Evolutionary conservation across 73 alveolate species (phyloP).

Genomic region (Uronychia binucleata): DNA sequence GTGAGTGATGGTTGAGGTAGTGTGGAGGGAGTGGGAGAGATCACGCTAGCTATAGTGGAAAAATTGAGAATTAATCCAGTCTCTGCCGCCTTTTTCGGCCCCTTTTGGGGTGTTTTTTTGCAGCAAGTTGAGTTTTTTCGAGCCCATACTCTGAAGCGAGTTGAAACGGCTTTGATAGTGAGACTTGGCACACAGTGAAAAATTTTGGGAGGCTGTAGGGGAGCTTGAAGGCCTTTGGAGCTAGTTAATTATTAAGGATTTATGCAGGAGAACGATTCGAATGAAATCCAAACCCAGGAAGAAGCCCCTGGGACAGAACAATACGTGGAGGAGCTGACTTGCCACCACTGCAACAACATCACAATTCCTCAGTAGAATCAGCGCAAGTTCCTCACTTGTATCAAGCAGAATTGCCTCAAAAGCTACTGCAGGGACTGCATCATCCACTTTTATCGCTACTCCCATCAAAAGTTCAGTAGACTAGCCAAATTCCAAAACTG

Average conservation of each 20-base stretch:
- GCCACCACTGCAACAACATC: neutral
- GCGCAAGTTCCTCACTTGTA: constrained; percentile 1
- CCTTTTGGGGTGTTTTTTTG: no score
- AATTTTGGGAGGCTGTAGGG: no score
- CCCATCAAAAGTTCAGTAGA: neutral
- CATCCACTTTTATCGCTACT: neutral
- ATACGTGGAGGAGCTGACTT: neutral
- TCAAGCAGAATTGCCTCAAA: neutral
- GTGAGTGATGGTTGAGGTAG: no score
- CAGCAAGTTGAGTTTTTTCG: no score
- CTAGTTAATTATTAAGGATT: neutral
- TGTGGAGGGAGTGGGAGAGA: no score
- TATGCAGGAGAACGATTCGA: neutral
- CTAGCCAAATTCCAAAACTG: neutral
- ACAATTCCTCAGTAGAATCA: neutral
- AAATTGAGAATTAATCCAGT: no score
- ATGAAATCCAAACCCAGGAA: neutral
- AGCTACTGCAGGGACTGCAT: neutral
- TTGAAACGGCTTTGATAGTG: no score
- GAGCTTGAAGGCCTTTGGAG: no score
- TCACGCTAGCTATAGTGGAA: no score
- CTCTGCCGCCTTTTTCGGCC: no score
- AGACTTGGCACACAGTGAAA: no score
- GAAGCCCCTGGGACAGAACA: neutral
- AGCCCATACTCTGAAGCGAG: no score